Evolutionary conservation across 2,329 filamentous ascomycete species (phyloP).

Genomic region (Cryphonectria nitschkei): DNA sequence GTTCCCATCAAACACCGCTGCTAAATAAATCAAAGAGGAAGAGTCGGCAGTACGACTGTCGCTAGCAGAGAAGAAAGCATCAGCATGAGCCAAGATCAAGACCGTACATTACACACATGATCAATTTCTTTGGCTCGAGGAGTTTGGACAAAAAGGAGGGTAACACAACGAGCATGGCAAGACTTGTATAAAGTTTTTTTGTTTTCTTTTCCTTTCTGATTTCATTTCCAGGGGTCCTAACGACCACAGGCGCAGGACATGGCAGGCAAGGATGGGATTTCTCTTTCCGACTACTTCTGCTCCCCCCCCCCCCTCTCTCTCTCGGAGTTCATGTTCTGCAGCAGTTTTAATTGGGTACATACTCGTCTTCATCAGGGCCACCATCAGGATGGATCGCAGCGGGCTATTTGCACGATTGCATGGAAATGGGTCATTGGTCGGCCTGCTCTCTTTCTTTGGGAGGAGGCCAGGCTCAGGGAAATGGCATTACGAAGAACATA

Average conservation of each 20-base stretch:
- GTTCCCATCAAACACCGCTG: background rate
- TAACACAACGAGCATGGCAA: slow-evolving; percentile 8
- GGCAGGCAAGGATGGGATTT: slow-evolving; percentile 9
- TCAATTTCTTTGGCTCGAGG: background rate
- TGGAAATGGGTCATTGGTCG: slow-evolving; percentile 11
- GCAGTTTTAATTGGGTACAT: slow-evolving; percentile 4
- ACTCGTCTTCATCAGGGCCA: too few species aligned
- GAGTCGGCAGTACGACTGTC: background rate
- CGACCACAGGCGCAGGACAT: slow-evolving; percentile 6
- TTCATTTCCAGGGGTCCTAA: background rate
- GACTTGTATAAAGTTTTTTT: slow-evolving; percentile 2
- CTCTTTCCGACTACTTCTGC: slow-evolving; percentile 3
- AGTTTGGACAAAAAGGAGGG: slow-evolving; percentile 15
- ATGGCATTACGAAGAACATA: slow-evolving; percentile 1
- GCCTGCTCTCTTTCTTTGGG: background rate
- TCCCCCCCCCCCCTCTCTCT: background rate
- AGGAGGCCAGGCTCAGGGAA: background rate
- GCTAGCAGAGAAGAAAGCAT: background rate
- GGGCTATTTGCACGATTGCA: slow-evolving; percentile 5
- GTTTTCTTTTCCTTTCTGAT: slow-evolving; percentile 6
- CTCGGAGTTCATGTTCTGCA: slow-evolving; percentile 3
- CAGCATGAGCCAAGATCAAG: slow-evolving; percentile 1
- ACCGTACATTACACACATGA: slow-evolving; percentile 6
- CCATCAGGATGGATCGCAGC: background rate
- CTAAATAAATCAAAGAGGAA: background rate